phyloP scores from a whole-genome alignment of 2,329 filamentous ascomycete genomes.

The Aspergillus brunneoviolaceus region DNA sequence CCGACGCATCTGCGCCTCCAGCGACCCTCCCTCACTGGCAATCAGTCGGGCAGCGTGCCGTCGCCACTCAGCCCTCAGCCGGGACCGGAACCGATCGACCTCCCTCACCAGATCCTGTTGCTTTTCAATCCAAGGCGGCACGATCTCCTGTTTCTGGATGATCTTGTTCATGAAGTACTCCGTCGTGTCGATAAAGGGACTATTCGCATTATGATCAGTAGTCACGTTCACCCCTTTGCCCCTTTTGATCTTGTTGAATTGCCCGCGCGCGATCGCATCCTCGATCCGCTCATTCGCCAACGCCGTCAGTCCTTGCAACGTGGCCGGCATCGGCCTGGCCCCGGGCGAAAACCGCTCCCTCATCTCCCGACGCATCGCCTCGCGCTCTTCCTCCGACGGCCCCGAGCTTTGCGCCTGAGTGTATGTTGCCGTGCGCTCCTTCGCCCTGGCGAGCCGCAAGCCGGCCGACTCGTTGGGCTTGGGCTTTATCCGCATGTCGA shows the following conservation, averaged over 20 bases:
- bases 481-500: conserved; percentile 48
- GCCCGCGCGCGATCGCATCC: conserved; percentile 85
- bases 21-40: conserved; percentile 69
- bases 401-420: conserved; percentile 54
- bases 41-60: conserved; percentile 79
- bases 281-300: conserved; percentile 91
- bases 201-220: conserved; percentile 76
- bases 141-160: conserved; percentile 92
- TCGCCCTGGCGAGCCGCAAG: conserved; percentile 56
- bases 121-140: conserved; percentile 98
- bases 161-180: conserved; percentile 99
- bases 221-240: conserved; percentile 70
- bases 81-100: conserved; percentile 66
- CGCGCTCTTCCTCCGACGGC: conserved; percentile 69
- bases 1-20: conserved; percentile 69
- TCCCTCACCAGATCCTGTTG: conserved; percentile 82
- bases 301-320: conserved; percentile 73
- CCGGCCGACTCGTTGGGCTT: conserved; percentile 48
- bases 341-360: conserved; percentile 76
- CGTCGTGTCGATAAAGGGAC: conserved; percentile 90
- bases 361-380: conserved; percentile 69
- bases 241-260: conserved; percentile 81
- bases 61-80: conserved; percentile 81
- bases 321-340: conserved; percentile 70
- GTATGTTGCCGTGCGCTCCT: conserved; percentile 60